A percentile compares a stretch with the other conserved stretches of the same genome.
Evolutionary conservation across 2,329 filamentous ascomycete genomes (phyloP).

Genomic region (Pseudogymnoascus sp.): DNA sequence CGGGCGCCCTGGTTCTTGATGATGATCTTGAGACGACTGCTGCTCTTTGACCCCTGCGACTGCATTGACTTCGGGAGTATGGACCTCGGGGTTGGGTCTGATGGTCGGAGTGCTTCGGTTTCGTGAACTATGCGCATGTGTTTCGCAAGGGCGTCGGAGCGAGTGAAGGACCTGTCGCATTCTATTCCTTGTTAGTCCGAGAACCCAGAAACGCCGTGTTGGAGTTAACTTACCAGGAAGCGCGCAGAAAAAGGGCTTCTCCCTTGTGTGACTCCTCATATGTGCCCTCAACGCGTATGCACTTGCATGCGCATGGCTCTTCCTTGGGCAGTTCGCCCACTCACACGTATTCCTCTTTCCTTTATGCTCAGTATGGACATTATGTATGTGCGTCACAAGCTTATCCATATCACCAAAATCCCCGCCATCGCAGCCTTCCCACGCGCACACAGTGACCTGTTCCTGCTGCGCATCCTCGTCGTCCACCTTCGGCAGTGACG

Average conservation of each 20-base stretch:
- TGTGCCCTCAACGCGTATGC: slow-evolving; percentile 94
- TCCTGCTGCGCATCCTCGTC: slow-evolving; percentile 66
- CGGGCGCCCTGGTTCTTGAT: slow-evolving; percentile 55
- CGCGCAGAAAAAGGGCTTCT: slow-evolving; percentile 97
- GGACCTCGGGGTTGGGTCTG: slow-evolving; percentile 66
- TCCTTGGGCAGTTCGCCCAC: slow-evolving; percentile 83
- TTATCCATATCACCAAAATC: slow-evolving; percentile 75
- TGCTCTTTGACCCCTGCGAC: slow-evolving; percentile 32
- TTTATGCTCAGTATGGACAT: slow-evolving; percentile 85
- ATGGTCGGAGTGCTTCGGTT: slow-evolving; percentile 82
- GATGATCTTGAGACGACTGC: slow-evolving; percentile 54
- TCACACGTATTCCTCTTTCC: slow-evolving; percentile 98
- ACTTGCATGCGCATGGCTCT: slow-evolving; percentile 86
- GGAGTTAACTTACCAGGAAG: slow-evolving; percentile 62
- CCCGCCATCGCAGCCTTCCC: slow-evolving; percentile 66
- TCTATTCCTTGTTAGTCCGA: slow-evolving; percentile 45
- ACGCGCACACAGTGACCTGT: slow-evolving; percentile 70
- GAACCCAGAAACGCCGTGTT: not conserved
- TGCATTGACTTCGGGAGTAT: slow-evolving; percentile 37
- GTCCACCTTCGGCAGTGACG: slow-evolving; percentile 48
- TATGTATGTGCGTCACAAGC: slow-evolving; percentile 77
- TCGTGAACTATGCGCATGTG: slow-evolving; percentile 99
- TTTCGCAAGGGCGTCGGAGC: slow-evolving; percentile 91
- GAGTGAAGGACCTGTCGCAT: slow-evolving; percentile 93
- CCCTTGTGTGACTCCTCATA: slow-evolving; percentile 94